Conservation (phyloP, 2,329 filamentous ascomycete species). For the Lasiodiplodia citricola region DNA sequence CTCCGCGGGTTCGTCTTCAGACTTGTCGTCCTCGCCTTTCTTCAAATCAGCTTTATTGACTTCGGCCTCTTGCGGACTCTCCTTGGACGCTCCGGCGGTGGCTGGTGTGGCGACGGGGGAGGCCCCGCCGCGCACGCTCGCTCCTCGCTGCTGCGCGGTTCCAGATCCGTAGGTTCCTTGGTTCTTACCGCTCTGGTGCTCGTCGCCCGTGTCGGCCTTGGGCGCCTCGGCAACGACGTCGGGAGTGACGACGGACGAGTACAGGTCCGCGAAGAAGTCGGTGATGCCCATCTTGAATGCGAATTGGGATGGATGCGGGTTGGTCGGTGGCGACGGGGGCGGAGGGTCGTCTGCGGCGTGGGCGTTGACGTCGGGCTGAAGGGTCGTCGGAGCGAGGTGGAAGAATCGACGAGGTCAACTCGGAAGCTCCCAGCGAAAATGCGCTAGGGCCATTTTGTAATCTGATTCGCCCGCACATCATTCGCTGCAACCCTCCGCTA, state of each 20-base stretch:
- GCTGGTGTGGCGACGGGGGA: conserved; percentile 44
- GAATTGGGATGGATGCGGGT: conserved; percentile 11
- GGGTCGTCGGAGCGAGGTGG: conserved; percentile 22
- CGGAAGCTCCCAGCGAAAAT: conserved; percentile 18
- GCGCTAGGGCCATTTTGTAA: conserved; percentile 26
- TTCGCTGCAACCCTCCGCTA: conserved; percentile 9
- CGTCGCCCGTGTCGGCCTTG: conserved; percentile 36
- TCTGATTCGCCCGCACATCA: conserved; percentile 24
- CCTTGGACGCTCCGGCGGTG: conserved; percentile 50
- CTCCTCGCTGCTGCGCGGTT: conserved; percentile 37
- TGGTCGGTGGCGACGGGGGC: not conserved
- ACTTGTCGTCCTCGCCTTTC: conserved; percentile 45
- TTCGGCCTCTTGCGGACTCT: conserved; percentile 42
- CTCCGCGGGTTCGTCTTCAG: conserved; percentile 61
- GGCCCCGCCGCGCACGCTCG: conserved; percentile 44
- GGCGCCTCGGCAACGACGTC: conserved; percentile 53
- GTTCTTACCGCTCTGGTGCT: conserved; percentile 46
- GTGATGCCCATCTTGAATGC: conserved; percentile 61
- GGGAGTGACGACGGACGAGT: conserved; percentile 64
- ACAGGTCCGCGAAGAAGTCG: conserved; percentile 68
- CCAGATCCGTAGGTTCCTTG: conserved; percentile 35
- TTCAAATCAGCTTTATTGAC: conserved; percentile 35
- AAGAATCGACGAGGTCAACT: conserved; percentile 26
- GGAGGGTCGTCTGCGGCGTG: not conserved
- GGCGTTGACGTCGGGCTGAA: conserved; percentile 23